Conservation (phyloP, 1,284 basidiomycete genomes). For the Microbotryum silenes-acaulis region DNA sequence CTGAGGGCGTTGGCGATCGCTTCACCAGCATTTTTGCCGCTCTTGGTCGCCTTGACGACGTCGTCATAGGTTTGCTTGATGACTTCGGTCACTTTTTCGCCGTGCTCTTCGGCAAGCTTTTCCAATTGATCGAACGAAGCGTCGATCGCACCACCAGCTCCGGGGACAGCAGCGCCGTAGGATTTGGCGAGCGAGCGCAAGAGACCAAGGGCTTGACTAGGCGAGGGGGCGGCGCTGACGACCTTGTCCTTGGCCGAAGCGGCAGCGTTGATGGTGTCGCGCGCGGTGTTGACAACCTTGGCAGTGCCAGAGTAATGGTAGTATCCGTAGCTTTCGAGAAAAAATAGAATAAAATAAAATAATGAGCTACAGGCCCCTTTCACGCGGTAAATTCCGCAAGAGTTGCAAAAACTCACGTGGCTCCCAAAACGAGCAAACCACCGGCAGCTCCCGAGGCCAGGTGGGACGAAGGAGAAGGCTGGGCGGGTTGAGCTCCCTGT, state of each 20-base stretch:
- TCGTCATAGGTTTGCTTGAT: slow-evolving; percentile 35
- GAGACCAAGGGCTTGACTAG: slow-evolving; percentile 44
- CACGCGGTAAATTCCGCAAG: slow-evolving; percentile 5
- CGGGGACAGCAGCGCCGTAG: slow-evolving; percentile 43
- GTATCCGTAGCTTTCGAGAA: slow-evolving; percentile 39
- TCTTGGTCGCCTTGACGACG: slow-evolving; percentile 21
- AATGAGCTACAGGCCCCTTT: not conserved
- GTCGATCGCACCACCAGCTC: slow-evolving; percentile 45
- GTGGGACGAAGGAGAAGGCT: slow-evolving; percentile 30
- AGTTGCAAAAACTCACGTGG: slow-evolving; percentile 8
- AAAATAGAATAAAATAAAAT: not conserved
- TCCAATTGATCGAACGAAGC: slow-evolving; percentile 47
- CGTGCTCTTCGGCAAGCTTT: slow-evolving; percentile 44
- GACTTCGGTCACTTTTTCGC: slow-evolving; percentile 45
- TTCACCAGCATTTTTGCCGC: slow-evolving; percentile 23
- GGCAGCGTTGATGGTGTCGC: slow-evolving; percentile 40
- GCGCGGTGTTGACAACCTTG: slow-evolving; percentile 41
- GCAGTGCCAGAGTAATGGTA: slow-evolving; percentile 46
- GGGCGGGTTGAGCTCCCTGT: too few relatives aligned
- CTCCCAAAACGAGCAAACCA: slow-evolving; percentile 41
- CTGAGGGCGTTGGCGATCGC: slow-evolving; percentile 15
- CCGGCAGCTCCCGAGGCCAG: slow-evolving; percentile 42
- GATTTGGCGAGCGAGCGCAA: slow-evolving; percentile 45
- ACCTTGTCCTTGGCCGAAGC: slow-evolving; percentile 43
- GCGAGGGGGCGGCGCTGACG: slow-evolving; percentile 39